Conservation (phyloP, 2,329 filamentous ascomycete species). For the Trichoderma sp. region DNA sequence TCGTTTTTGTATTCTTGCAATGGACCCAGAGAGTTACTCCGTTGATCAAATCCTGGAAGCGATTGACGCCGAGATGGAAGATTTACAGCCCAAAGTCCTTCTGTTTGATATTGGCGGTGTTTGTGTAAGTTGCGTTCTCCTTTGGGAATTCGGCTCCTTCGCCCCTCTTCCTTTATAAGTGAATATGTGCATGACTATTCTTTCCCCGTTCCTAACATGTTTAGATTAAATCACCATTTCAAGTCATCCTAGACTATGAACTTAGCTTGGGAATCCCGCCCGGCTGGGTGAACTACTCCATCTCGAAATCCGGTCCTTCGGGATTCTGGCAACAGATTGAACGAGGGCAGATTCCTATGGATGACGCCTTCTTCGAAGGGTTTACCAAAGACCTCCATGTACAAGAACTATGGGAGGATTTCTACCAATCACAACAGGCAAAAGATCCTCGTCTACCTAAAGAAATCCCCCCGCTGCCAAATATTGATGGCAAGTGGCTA, state of each 20-base stretch:
- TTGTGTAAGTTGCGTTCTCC: conserved; percentile 64
- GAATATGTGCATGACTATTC: background rate
- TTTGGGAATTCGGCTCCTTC: background rate
- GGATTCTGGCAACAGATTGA: conserved; percentile 90
- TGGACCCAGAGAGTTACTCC: conserved; percentile 10
- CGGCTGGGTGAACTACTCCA: conserved; percentile 89
- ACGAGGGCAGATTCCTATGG: conserved; percentile 73
- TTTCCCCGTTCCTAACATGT: conserved; percentile 11
- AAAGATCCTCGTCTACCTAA: conserved; percentile 40
- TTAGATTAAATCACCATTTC: conserved; percentile 86
- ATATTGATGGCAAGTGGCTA: conserved; percentile 71
- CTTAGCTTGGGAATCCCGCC: conserved; percentile 69
- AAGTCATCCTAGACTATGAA: conserved; percentile 91
- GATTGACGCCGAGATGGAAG: conserved; percentile 39
- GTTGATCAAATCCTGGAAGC: conserved; percentile 30
- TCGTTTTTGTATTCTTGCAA: background rate
- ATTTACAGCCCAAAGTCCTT: conserved; percentile 63
- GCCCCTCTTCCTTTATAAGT: background rate
- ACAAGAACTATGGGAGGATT: conserved; percentile 65
- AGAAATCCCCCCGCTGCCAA: conserved; percentile 60
- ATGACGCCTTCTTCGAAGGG: conserved; percentile 68
- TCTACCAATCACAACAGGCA: conserved; percentile 46
- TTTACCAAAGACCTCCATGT: conserved; percentile 74
- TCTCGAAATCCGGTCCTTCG: conserved; percentile 71
- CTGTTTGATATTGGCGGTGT: conserved; percentile 97